phyloP scores from a whole-genome alignment of 495 filamentous ascomycete genomes.

The Stereocaulon alpinum region DNA sequence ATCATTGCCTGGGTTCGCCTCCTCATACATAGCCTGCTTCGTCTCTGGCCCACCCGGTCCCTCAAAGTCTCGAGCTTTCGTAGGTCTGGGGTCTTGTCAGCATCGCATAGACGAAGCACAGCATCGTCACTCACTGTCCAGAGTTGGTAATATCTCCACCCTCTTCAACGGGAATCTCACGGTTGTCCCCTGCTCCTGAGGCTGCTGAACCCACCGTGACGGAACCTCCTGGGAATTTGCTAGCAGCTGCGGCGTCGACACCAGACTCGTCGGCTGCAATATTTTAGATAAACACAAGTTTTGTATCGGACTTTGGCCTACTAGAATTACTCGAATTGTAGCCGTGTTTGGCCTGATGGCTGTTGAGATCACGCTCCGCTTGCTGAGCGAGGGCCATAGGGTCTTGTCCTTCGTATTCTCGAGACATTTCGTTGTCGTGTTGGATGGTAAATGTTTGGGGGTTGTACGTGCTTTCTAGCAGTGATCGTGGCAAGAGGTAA shows the following conservation, averaged over 20 bases:
- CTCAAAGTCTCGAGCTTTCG: slow-evolving; percentile 42
- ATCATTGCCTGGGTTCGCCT: slow-evolving; percentile 31
- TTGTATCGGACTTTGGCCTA: not conserved
- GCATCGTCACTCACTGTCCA: slow-evolving; percentile 26
- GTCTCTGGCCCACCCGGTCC: slow-evolving; percentile 39
- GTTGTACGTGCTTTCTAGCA: not conserved
- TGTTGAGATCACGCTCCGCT: slow-evolving; percentile 41
- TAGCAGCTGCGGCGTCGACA: slow-evolving; percentile 29
- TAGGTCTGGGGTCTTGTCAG: slow-evolving; percentile 20
- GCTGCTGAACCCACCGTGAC: slow-evolving; percentile 36
- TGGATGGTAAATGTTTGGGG: not conserved
- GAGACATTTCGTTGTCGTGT: slow-evolving; percentile 20
- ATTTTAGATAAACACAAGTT: not conserved
- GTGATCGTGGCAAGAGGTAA: not conserved
- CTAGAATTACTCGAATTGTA: slow-evolving; percentile 17
- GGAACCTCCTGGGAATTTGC: slow-evolving; percentile 33
- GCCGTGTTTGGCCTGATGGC: slow-evolving; percentile 35
- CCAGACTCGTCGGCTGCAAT: slow-evolving; percentile 35
- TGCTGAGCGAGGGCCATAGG: slow-evolving; percentile 32
- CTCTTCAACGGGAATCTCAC: slow-evolving; percentile 38
- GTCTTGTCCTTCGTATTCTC: slow-evolving; percentile 32
- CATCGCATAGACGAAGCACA: not conserved
- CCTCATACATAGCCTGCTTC: slow-evolving; percentile 28
- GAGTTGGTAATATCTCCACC: slow-evolving; percentile 31
- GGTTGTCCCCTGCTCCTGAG: slow-evolving; percentile 36